Base-by-base conservation (phyloP, 306 rosid species). In the Acacia crassicarpa region DNA sequence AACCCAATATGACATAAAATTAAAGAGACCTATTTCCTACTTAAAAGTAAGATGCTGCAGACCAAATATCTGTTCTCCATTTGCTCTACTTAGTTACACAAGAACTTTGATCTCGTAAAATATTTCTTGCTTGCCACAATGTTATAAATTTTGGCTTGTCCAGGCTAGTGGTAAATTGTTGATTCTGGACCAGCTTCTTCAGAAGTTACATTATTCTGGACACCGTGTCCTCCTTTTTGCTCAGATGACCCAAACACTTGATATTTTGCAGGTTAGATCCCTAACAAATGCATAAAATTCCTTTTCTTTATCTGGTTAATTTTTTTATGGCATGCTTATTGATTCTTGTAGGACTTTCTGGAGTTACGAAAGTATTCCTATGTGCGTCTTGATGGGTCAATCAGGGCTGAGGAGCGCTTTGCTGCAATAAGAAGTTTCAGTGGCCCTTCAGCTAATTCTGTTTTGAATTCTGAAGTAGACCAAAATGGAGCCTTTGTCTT, bases 351-450 rank as follows among this genome's bases (percentile, higher is more conserved):
- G 99, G 98, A 95, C 78, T 93, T 82, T 87, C 58, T 95, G 79
- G 98, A 95, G 90, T 82, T 95, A 67, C 87, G 93, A 25, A 90
- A 88, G 46, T 93, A 91, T 88, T 93, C 99, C 23, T 95, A 93
- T 58, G 97, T 90, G 84, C 99, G 98, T 80, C 99, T 95, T 81
- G 99, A 95, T 89, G 99, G 99, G 78, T 95, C 99, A 53, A 68
- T 95, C 79, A 93, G 99, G 73, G 99, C 99, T 32, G 99, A 95
- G 92, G 99, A 95, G 89, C 94, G 99, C 41, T 95, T 95, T 91
- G 91, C 99, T 83, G 98, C 98, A 74, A 93, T 95, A 84, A 93
- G 95, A 89, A 95, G 97, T 85, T 95, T 95, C 86, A 93, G 98
- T 78, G 76, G 73, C 75, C 82, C 91, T 68, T 85, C 90, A 80